These are phyloP conservation scores for Pythium rishiriense DNA, from an alignment of 352 stramenopile species.

Conservation along the genomic window DNA sequence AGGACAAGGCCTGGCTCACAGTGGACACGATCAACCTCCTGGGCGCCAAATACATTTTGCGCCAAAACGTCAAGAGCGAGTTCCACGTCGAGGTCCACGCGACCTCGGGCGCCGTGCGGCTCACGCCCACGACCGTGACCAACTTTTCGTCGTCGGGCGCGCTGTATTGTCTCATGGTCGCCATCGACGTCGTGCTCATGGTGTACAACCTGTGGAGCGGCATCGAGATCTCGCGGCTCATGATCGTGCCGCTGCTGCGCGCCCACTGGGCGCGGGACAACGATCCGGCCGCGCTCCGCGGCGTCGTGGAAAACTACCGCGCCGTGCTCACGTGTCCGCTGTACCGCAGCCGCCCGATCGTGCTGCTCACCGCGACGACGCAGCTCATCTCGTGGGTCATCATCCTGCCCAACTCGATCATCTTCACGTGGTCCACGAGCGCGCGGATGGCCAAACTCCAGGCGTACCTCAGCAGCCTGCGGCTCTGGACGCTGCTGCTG, in stretches of 20 bases:
- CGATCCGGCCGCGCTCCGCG: not conserved
- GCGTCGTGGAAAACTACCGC: slow-evolving; percentile 15
- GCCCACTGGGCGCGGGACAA: not conserved
- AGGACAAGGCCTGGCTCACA: slow-evolving; percentile 29
- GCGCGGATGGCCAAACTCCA: slow-evolving; percentile 18
- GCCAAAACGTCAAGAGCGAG: slow-evolving; percentile 15
- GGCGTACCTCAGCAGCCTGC: slow-evolving; percentile 15
- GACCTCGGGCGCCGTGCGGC: not conserved
- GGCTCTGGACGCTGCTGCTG: slow-evolving; percentile 22
- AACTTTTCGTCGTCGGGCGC: slow-evolving; percentile 28
- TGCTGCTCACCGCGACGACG: slow-evolving; percentile 13
- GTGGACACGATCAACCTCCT: slow-evolving; percentile 17
- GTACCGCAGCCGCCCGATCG: slow-evolving; percentile 13
- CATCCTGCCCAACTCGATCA: slow-evolving; percentile 26
- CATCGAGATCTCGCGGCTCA: slow-evolving; percentile 22
- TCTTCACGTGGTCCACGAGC: slow-evolving; percentile 20
- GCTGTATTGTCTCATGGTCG: slow-evolving; percentile 17
- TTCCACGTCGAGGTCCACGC: not conserved
- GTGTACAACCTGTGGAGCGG: slow-evolving; percentile 13
- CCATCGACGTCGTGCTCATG: slow-evolving; percentile 19
- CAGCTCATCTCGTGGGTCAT: slow-evolving; percentile 26
- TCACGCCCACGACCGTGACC: slow-evolving; percentile 12
- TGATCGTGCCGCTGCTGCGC: slow-evolving; percentile 13
- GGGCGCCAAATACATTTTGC: slow-evolving; percentile 16
- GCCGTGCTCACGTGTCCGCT: slow-evolving; percentile 24